phyloP scores from a whole-genome alignment of 2,329 filamentous ascomycete genomes.

The Aspergillus sp. region DNA sequence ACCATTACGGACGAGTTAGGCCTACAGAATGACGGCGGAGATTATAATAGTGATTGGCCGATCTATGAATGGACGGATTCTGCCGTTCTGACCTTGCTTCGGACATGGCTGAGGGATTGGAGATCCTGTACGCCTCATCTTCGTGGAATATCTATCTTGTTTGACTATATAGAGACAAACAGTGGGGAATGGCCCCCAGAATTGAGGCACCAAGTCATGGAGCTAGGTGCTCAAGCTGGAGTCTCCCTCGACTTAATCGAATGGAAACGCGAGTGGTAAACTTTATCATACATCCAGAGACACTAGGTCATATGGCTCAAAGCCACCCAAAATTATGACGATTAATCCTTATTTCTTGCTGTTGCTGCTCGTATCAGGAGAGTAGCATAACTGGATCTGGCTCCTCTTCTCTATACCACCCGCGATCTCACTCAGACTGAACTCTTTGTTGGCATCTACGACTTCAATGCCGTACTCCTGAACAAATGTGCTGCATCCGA shows the following conservation, averaged over 20 bases:
- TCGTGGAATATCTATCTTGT: conserved; percentile 11
- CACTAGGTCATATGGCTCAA: no score
- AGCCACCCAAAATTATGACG: no score
- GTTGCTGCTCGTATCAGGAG: no score
- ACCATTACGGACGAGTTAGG: conserved; percentile 20
- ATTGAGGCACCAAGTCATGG: conserved; percentile 10
- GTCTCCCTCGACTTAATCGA: conserved; percentile 10
- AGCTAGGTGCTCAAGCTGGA: conserved; percentile 7
- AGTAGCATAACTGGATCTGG: no score
- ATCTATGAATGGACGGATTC: conserved; percentile 11
- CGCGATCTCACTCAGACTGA: no score
- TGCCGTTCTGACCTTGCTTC: conserved; percentile 10
- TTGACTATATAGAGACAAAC: not conserved
- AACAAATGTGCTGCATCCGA: no score
- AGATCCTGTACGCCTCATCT: conserved; percentile 16
- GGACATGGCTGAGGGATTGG: conserved; percentile 19
- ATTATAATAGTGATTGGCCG: conserved; percentile 6
- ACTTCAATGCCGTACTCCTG: no score
- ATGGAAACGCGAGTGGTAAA: not conserved
- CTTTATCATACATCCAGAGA: not conserved
- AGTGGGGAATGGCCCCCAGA: conserved; percentile 1
- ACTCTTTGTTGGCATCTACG: no score
- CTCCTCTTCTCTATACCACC: no score
- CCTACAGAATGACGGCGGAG: conserved; percentile 7
- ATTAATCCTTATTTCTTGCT: no score